A percentile compares a stretch with the other conserved stretches of the same genome.
Evolutionary conservation across 2,329 filamentous ascomycete genomes (phyloP).

Genomic region (Fusarium begoniae): DNA sequence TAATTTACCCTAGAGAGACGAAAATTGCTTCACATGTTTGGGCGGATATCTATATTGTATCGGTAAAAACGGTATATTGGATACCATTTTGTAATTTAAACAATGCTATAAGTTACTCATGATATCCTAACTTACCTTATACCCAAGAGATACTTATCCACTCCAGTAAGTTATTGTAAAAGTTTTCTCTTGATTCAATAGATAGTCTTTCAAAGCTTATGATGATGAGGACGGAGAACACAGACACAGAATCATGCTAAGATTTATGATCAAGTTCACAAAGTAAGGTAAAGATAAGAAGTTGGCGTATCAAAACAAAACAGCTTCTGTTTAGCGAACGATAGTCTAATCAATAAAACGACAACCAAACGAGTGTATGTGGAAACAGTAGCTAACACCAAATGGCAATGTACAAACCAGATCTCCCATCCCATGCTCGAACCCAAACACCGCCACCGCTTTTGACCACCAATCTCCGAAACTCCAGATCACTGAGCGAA

Average conservation of each 20-base stretch:
- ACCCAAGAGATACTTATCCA: background rate
- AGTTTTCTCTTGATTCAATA: background rate
- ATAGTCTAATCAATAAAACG: constrained; percentile 22
- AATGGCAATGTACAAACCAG: background rate
- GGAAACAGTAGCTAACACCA: constrained; percentile 17
- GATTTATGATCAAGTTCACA: background rate
- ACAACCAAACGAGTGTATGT: constrained; percentile 27
- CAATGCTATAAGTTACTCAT: too few species aligned
- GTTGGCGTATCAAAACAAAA: constrained; percentile 9
- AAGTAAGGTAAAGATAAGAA: background rate
- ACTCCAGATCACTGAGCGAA: background rate
- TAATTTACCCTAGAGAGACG: background rate
- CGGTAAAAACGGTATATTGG: too few species aligned
- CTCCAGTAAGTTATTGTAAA: background rate
- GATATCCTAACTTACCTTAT: too few species aligned
- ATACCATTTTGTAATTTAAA: background rate
- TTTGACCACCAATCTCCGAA: constrained; percentile 1
- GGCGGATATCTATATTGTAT: background rate
- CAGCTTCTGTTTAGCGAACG: constrained; percentile 31
- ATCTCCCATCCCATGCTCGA: background rate
- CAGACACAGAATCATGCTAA: too few species aligned
- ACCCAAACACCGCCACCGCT: background rate
- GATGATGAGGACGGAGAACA: background rate
- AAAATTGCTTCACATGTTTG: background rate
- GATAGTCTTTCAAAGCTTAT: background rate